phyloP scores from a whole-genome alignment of 1,284 basidiomycete genomes.

The Fistulina hepatica region DNA sequence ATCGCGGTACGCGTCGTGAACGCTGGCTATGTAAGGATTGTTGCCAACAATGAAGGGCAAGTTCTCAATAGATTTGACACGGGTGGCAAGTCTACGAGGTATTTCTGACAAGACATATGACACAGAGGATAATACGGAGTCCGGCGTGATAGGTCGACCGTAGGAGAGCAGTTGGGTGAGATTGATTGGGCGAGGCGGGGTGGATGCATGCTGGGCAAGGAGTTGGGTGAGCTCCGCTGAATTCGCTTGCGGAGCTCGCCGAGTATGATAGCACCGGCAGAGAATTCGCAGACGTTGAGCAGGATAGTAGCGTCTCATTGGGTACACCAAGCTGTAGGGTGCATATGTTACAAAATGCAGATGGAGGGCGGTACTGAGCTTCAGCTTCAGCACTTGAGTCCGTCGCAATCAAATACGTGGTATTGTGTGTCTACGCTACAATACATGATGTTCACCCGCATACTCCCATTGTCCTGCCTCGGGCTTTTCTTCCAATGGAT shows the following conservation, averaged over 20 bases:
- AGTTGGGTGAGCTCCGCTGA: conserved; percentile 3
- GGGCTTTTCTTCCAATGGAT: conserved; percentile 74
- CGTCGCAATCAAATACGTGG: no score
- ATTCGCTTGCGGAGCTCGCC: conserved; percentile 2
- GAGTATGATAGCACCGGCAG: no score
- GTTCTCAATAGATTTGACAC: conserved; percentile 58
- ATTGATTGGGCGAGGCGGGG: conserved; percentile 52
- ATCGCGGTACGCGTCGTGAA: conserved; percentile 61
- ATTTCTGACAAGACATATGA: conserved; percentile 63
- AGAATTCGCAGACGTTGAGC: no score
- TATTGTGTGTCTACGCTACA: no score
- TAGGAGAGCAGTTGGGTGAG: conserved; percentile 62
- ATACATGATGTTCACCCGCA: conserved; percentile 31
- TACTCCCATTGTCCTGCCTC: conserved; percentile 83
- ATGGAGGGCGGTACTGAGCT: no score
- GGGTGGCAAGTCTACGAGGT: conserved; percentile 59
- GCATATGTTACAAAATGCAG: no score
- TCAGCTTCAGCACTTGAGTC: no score
- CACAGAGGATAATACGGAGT: conserved; percentile 60
- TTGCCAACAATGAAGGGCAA: conserved; percentile 83
- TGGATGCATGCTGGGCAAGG: conserved; percentile 31
- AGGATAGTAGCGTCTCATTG: no score
- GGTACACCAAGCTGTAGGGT: no score
- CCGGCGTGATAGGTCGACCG: conserved; percentile 56
- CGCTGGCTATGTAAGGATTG: conserved; percentile 76